Conservation (phyloP, 495 filamentous ascomycete genomes). For the Friedmanniomyces endolithicus region DNA sequence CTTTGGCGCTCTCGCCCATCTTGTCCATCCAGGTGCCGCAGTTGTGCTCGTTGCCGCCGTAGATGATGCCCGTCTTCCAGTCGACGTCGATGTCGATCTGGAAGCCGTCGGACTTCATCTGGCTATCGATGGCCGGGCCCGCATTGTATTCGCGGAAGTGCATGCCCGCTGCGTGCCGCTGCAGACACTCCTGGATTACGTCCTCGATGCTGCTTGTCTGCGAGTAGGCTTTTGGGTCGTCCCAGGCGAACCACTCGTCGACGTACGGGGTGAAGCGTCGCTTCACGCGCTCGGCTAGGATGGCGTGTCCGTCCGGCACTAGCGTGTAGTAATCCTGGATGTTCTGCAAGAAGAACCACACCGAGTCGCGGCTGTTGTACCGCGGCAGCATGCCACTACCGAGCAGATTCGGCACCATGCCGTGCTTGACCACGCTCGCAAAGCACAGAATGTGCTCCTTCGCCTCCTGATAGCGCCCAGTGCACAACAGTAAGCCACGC, state of each 20-base stretch:
- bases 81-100: slow-evolving; percentile 80
- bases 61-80: slow-evolving; percentile 85
- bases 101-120: slow-evolving; percentile 90
- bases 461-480: slow-evolving; percentile 75
- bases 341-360: slow-evolving; percentile 93
- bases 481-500: slow-evolving; percentile 77
- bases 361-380: slow-evolving; percentile 93
- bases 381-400: slow-evolving; percentile 73
- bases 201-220: slow-evolving; percentile 68
- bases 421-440: slow-evolving; percentile 92
- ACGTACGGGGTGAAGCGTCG: slow-evolving; percentile 91
- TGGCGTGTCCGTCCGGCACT: slow-evolving; percentile 59
- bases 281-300: slow-evolving; percentile 65
- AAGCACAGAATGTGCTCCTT: slow-evolving; percentile 92
- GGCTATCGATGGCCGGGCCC: slow-evolving; percentile 69
- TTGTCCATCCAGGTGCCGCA: slow-evolving; percentile 99
- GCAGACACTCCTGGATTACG: slow-evolving; percentile 82
- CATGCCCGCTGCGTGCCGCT: slow-evolving; percentile 78
- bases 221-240: slow-evolving; percentile 79
- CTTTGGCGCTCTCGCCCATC: slow-evolving; percentile 95
- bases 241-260: slow-evolving; percentile 74
- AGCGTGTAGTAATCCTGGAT: slow-evolving; percentile 88
- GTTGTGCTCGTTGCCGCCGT: slow-evolving; percentile 85
- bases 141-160: slow-evolving; percentile 93
- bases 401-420: slow-evolving; percentile 95